These are phyloP conservation scores for Apophysomyces ossiformis DNA, from an alignment of 371 early-diverging fungal genomes.

Conservation along the genomic window DNA sequence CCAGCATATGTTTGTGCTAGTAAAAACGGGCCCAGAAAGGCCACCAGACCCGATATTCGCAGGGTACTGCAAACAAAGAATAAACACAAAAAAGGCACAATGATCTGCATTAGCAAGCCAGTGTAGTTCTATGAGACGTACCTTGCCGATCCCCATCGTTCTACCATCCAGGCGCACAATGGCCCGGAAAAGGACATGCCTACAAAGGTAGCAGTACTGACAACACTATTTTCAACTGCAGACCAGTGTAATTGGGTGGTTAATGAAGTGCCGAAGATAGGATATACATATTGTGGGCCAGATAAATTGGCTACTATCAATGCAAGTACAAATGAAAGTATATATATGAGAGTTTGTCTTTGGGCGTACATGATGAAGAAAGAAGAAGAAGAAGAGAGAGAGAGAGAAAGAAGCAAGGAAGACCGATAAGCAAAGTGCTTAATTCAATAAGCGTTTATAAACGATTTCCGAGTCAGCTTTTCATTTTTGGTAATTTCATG, in stretches of 20 bases:
- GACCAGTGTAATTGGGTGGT: slow-evolving; percentile 44
- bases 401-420: slow-evolving; percentile 11
- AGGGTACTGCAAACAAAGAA: slow-evolving; percentile 28
- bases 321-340: slow-evolving; percentile 37
- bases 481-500: no score
- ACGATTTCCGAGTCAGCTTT: no score
- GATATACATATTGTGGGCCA: slow-evolving; percentile 55
- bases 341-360: slow-evolving; percentile 10
- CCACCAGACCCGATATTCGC: slow-evolving; percentile 36
- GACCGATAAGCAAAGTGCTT: not conserved
- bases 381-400: slow-evolving; percentile 6
- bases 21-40: slow-evolving; percentile 38
- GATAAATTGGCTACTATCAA: slow-evolving; percentile 47
- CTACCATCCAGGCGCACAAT: slow-evolving; percentile 45
- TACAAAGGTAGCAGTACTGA: slow-evolving; percentile 51
- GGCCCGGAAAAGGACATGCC: slow-evolving; percentile 55
- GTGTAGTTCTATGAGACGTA: not conserved
- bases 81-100: not conserved
- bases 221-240: slow-evolving; percentile 46
- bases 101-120: not conserved
- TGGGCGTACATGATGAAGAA: slow-evolving; percentile 17
- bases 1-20: slow-evolving; percentile 49
- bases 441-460: not conserved
- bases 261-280: slow-evolving; percentile 43
- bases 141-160: slow-evolving; percentile 34